These are phyloP conservation scores for Aspergillaceae sp. DNA, from an alignment of 2,329 filamentous ascomycete genomes.

Conservation along the genomic window DNA sequence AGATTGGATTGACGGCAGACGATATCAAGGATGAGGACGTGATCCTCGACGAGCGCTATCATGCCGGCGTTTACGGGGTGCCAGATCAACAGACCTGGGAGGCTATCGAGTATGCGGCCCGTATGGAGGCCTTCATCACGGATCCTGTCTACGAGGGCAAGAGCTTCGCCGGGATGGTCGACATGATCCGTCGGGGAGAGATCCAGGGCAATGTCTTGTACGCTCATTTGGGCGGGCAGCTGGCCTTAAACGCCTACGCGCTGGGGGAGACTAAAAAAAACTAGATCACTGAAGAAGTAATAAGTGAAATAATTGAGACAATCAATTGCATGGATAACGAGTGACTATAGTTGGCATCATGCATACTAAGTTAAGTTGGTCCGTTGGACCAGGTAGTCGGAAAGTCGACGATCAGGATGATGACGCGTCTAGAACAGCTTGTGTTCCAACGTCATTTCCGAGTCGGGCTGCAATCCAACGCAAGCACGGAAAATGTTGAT, in stretches of 20 bases:
- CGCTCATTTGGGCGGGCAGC: slow-evolving; percentile 61
- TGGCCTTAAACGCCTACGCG: slow-evolving; percentile 61
- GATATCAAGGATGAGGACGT: slow-evolving; percentile 57
- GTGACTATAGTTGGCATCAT: background rate
- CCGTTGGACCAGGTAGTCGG: too few species aligned
- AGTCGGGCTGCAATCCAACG: slow-evolving; percentile 92
- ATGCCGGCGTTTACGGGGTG: slow-evolving; percentile 60
- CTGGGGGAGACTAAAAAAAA: slow-evolving; percentile 22
- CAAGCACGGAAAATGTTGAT: slow-evolving; percentile 99
- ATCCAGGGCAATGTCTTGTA: slow-evolving; percentile 61
- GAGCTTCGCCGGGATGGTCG: slow-evolving; percentile 63
- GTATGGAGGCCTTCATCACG: slow-evolving; percentile 63
- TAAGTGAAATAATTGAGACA: background rate
- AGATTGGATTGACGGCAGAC: slow-evolving; percentile 52
- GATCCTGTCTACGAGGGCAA: slow-evolving; percentile 72
- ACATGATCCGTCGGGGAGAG: slow-evolving; percentile 55
- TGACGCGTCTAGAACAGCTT: slow-evolving; percentile 66
- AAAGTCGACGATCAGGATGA: background rate
- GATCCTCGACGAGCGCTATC: slow-evolving; percentile 56
- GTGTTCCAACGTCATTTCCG: slow-evolving; percentile 97
- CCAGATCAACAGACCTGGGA: slow-evolving; percentile 57
- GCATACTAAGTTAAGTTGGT: too few species aligned
- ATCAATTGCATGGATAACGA: background rate
- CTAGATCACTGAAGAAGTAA: background rate
- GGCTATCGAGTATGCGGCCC: slow-evolving; percentile 60